phyloP scores from a whole-genome alignment of 2,329 filamentous ascomycete species.

The Pezicula rhizophila region DNA sequence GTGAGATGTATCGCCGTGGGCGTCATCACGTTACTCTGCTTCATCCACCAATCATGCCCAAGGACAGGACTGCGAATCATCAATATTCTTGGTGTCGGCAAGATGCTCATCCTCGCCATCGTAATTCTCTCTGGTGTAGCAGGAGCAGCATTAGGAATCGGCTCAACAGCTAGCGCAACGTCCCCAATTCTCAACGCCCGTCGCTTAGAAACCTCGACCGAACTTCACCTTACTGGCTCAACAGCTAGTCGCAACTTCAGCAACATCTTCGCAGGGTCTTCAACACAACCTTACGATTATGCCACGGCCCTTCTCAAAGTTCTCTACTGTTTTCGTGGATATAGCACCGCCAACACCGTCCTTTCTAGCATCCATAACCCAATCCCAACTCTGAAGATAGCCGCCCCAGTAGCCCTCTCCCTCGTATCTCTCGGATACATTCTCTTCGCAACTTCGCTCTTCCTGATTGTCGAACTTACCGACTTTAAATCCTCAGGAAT shows the following conservation, averaged over 20 bases:
- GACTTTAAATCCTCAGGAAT: conserved; percentile 47
- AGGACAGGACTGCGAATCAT: conserved; percentile 41
- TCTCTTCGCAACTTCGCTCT: conserved; percentile 52
- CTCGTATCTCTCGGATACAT: conserved; percentile 50
- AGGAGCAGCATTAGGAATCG: conserved; percentile 29
- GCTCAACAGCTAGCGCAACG: conserved; percentile 7
- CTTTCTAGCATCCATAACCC: conserved; percentile 52
- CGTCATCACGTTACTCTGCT: conserved; percentile 40
- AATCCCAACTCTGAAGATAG: conserved; percentile 50
- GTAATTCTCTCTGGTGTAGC: conserved; percentile 39
- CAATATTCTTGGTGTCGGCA: conserved; percentile 42
- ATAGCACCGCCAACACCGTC: conserved; percentile 49
- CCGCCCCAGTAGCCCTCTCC: conserved; percentile 47
- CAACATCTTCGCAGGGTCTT: conserved; percentile 33
- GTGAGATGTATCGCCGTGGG: conserved; percentile 41
- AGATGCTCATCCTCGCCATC: conserved; percentile 42
- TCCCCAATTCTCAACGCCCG: conserved; percentile 12
- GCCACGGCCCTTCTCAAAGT: conserved; percentile 49
- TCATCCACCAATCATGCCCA: conserved; percentile 39
- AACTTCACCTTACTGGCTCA: conserved; percentile 4
- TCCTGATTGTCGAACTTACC: conserved; percentile 49
- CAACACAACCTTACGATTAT: conserved; percentile 35
- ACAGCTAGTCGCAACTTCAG: conserved; percentile 36
- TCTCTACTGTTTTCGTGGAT: conserved; percentile 49
- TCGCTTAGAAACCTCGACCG: conserved; percentile 17